Percentiles rank a stretch among this genome's conserved stretches.
Conservation (phyloP, 2,329 filamentous ascomycete species). For the Aotearoamyces nothofagi region DNA sequence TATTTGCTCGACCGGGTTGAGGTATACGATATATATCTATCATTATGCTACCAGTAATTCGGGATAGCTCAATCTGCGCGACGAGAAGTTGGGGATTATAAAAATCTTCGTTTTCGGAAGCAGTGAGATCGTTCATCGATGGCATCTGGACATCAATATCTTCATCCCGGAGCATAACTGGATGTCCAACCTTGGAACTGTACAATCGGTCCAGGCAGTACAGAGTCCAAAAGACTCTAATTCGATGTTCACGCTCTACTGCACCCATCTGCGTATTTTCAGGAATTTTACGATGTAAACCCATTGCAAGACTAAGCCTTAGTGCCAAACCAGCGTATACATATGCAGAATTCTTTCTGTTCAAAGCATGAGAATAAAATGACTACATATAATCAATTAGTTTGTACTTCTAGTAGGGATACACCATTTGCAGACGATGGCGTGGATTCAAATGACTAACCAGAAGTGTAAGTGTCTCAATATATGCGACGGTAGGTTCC, state of each 20-base stretch:
- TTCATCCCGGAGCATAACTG: slow-evolving; percentile 30
- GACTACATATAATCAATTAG: slow-evolving; percentile 15
- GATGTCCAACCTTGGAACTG: slow-evolving; percentile 31
- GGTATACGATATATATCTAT: slow-evolving; percentile 5
- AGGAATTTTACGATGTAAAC: slow-evolving; percentile 25
- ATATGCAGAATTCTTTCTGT: slow-evolving; percentile 20
- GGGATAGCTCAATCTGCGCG: slow-evolving; percentile 22
- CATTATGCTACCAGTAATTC: slow-evolving; percentile 20
- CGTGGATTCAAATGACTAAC: no score
- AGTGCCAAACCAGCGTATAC: slow-evolving; percentile 21
- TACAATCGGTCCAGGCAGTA: slow-evolving; percentile 31
- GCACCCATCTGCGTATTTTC: slow-evolving; percentile 21
- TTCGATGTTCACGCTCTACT: slow-evolving; percentile 22
- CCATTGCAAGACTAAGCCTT: slow-evolving; percentile 25
- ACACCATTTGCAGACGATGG: no score
- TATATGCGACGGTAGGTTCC: slow-evolving; percentile 26
- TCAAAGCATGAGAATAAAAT: slow-evolving; percentile 20
- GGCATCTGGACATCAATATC: slow-evolving; percentile 27
- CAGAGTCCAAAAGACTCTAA: slow-evolving; percentile 27
- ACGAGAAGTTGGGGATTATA: slow-evolving; percentile 21
- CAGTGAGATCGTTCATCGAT: slow-evolving; percentile 17
- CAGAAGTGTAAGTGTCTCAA: slow-evolving; percentile 25
- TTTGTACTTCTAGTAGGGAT: slow-evolving; percentile 2
- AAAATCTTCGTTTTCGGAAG: slow-evolving; percentile 21
- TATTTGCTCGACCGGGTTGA: slow-evolving; percentile 2